Conservation (phyloP, 2,329 filamentous ascomycete species). For the Aspergillus flavus region DNA sequence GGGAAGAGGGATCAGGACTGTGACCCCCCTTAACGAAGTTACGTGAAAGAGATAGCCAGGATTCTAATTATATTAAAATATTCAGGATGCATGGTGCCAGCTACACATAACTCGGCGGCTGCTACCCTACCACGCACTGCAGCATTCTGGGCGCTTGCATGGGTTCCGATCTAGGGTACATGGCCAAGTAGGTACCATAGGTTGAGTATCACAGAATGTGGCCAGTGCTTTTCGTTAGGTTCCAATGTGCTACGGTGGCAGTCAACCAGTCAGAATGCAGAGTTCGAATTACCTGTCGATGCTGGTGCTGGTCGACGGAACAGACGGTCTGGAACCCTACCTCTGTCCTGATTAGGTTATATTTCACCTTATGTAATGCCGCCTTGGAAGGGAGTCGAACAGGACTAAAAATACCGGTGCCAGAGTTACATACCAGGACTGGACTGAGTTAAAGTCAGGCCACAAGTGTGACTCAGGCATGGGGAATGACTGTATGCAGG, state of each 20-base stretch:
- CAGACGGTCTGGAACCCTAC: constrained; percentile 9
- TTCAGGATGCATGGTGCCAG: constrained; percentile 4
- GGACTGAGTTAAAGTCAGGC: background rate
- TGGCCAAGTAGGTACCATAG: background rate
- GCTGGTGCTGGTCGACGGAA: background rate
- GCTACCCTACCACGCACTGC: constrained; percentile 6
- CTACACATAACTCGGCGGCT: constrained; percentile 6
- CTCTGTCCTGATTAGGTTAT: constrained; percentile 3
- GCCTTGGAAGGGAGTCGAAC: background rate
- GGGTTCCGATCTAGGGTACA: constrained; percentile 12
- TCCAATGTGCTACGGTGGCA: constrained; percentile 6
- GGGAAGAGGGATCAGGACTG: background rate
- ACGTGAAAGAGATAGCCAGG: background rate
- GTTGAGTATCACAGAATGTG: constrained; percentile 14
- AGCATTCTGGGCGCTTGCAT: constrained; percentile 11
- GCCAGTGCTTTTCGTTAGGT: constrained; percentile 13
- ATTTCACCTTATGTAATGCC: constrained; percentile 1
- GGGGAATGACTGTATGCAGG: background rate
- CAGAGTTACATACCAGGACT: background rate
- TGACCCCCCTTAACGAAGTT: background rate
- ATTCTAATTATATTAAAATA: constrained; percentile 3
- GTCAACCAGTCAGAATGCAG: constrained; percentile 7
- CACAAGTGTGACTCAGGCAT: constrained; percentile 2
- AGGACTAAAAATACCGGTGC: background rate
- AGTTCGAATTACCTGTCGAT: background rate